These are phyloP conservation scores for Phylloporus arenicola DNA, from an alignment of 768 basidiomycete genomes.

Conservation along the genomic window DNA sequence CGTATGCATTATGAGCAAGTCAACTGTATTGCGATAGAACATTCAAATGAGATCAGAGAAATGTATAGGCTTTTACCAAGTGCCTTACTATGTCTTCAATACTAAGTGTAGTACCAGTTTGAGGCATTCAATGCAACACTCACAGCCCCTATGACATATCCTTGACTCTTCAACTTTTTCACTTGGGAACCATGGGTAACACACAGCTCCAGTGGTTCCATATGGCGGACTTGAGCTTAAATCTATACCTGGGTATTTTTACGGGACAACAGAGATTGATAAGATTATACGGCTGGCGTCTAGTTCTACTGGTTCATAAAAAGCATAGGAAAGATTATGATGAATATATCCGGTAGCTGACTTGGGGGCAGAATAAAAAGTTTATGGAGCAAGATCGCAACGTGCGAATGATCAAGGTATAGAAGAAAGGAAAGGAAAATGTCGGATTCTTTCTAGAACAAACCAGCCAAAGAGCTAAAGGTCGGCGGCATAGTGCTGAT, in stretches of 20 bases:
- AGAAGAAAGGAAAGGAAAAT: background rate
- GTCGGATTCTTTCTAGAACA: background rate
- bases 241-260: background rate
- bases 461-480: slow-evolving; percentile 7
- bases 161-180: no score
- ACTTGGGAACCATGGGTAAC: no score
- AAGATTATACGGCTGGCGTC: background rate
- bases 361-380: background rate
- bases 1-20: no score
- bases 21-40: no score
- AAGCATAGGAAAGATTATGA: no score
- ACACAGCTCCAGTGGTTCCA: background rate
- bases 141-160: no score
- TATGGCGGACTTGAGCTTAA: background rate
- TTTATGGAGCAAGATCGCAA: background rate
- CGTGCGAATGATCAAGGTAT: background rate
- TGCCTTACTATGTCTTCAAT: no score
- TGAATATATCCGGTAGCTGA: background rate
- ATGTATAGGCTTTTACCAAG: no score
- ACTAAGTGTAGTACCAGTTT: no score
- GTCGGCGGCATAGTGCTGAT: slow-evolving; percentile 15
- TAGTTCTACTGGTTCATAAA: background rate
- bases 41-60: no score
- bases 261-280: background rate
- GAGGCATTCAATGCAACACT: no score